phyloP scores from a whole-genome alignment of 2,329 filamentous ascomycete species.

The Helicocarpus griseus region DNA sequence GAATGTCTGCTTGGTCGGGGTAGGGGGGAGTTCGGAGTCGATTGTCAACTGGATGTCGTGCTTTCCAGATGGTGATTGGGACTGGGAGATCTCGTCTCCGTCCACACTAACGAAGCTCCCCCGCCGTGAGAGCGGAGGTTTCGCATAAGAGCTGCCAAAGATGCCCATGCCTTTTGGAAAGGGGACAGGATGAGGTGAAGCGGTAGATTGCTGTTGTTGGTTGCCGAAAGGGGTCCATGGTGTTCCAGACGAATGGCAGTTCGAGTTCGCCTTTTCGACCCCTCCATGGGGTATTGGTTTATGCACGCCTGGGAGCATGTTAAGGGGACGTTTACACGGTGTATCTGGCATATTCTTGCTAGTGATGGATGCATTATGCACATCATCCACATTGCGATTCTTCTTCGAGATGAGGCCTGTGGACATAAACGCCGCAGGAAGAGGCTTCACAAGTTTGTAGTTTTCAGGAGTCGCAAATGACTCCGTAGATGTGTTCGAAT shows the following conservation, averaged over 20 bases:
- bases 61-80: conserved; percentile 46
- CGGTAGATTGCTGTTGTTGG: conserved; percentile 39
- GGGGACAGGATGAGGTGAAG: conserved; percentile 49
- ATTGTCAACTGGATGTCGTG: conserved; percentile 47
- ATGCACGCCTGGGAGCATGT: conserved; percentile 56
- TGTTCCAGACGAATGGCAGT: conserved; percentile 63
- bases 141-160: conserved; percentile 48
- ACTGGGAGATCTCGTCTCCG: conserved; percentile 58
- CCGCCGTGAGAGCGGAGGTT: conserved; percentile 41
- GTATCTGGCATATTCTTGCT: conserved; percentile 80
- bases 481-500: conserved; percentile 39
- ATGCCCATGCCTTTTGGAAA: conserved; percentile 57
- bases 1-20: conserved; percentile 64
- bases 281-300: conserved; percentile 48
- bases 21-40: conserved; percentile 76
- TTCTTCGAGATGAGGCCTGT: conserved; percentile 93
- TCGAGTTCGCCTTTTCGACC: conserved; percentile 52
- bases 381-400: conserved; percentile 69
- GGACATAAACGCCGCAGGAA: conserved; percentile 81
- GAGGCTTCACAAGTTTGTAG: conserved; percentile 67
- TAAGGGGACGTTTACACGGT: conserved; percentile 79
- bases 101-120: conserved; percentile 74
- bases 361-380: conserved; percentile 33
- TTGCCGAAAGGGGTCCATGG: conserved; percentile 77
- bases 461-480: conserved; percentile 64